Conservation (phyloP, 305 asterid genomes). For the Fraxinus platypoda region DNA sequence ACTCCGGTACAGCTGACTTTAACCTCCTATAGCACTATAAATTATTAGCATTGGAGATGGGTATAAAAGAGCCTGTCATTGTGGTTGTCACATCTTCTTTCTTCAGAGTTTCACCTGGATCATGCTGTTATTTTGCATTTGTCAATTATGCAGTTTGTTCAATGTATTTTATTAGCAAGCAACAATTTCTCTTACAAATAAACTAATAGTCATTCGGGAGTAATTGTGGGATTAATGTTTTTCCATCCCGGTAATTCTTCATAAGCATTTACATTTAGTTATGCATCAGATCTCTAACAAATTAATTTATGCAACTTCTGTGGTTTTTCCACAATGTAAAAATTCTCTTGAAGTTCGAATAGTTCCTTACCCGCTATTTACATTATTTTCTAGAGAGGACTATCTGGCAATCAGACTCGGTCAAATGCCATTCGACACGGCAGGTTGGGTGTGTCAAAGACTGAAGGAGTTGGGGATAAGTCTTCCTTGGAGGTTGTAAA, state of each 20-base stretch:
- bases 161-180: not conserved
- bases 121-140: not conserved
- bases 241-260: not conserved
- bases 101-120: not conserved
- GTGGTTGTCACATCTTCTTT: not conserved
- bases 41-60: not conserved
- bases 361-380: constrained; percentile 9
- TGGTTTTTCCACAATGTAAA: constrained; percentile 1
- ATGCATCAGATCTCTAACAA: constrained; percentile 3
- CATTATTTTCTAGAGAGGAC: constrained; percentile 35
- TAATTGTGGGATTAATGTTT: not conserved
- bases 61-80: not conserved
- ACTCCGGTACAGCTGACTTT: not conserved
- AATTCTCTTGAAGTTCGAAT: constrained; percentile 6
- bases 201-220: not conserved
- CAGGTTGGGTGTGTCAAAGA: constrained; percentile 35
- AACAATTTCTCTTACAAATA: not conserved
- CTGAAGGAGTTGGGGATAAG: constrained; percentile 40
- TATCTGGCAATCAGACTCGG: constrained; percentile 28
- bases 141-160: not conserved
- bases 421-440: constrained; percentile 41
- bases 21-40: not conserved
- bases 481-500: constrained; percentile 63
- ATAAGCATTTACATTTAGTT: not conserved
- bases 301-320: constrained; percentile 14